phyloP scores from a whole-genome alignment of 106 monocot species.

The Phalaenopsis aphrodite region DNA sequence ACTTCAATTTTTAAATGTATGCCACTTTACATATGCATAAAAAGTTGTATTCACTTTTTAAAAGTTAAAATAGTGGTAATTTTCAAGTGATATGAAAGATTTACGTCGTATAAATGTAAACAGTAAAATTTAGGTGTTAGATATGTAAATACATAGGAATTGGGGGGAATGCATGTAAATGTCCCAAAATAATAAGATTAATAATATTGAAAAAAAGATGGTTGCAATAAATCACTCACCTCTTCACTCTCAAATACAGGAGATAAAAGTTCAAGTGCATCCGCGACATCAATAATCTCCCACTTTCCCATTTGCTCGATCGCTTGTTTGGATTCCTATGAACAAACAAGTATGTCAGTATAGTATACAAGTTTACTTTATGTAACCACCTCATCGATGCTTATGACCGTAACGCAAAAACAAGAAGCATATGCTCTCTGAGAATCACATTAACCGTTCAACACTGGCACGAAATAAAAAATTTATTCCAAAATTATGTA shows the following conservation, averaged over 20 bases:
- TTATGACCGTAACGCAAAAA: background rate
- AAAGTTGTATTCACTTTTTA: too few species aligned
- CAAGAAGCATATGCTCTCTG: background rate
- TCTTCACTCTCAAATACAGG: slow-evolving; percentile 92
- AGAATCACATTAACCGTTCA: background rate
- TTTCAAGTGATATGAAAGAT: too few species aligned
- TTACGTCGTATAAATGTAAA: too few species aligned
- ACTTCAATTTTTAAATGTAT: too few species aligned
- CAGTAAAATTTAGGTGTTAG: too few species aligned
- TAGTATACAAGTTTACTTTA: too few species aligned
- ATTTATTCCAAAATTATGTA: background rate
- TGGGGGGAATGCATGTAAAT: too few species aligned
- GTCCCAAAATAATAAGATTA: background rate
- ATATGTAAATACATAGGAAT: too few species aligned
- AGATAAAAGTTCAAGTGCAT: slow-evolving; percentile 87
- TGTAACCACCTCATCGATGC: background rate
- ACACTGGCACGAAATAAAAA: background rate
- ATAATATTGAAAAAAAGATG: background rate
- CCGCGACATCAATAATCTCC: slow-evolving; percentile 91
- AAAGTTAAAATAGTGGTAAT: too few species aligned
- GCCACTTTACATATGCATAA: too few species aligned
- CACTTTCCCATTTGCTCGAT: slow-evolving; percentile 90
- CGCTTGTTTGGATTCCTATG: slow-evolving; percentile 96
- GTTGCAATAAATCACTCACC: slow-evolving; percentile 42
- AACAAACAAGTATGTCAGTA: background rate